Percentiles rank a stretch among this genome's conserved stretches.
phyloP scores from a whole-genome alignment of 2,329 filamentous ascomycete species.

The Colletotrichum sp. region DNA sequence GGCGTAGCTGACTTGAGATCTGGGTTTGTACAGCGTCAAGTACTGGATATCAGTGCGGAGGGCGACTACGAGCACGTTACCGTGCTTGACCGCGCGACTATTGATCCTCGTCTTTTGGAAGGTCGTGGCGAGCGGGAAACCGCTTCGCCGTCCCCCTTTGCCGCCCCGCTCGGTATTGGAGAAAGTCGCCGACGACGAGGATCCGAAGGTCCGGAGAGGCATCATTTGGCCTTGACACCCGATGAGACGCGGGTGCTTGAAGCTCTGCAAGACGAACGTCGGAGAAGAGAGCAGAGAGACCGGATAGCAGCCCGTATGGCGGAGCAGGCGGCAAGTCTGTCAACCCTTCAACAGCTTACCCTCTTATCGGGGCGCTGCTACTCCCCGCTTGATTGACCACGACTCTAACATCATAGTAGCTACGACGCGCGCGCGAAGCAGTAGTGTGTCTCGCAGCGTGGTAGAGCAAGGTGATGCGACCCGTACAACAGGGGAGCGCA shows the following conservation, averaged over 20 bases:
- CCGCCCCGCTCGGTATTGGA: constrained; percentile 39
- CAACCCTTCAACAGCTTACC: neutral
- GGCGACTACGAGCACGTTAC: constrained; percentile 61
- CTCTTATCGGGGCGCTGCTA: neutral
- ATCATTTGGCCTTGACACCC: constrained; percentile 52
- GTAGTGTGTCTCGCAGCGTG: constrained; percentile 28
- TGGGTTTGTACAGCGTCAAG: constrained; percentile 71
- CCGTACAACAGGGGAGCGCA: constrained; percentile 8
- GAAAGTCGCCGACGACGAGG: constrained; percentile 17
- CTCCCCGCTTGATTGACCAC: constrained; percentile 9
- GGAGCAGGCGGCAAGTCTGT: constrained; percentile 12
- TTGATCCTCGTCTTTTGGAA: constrained; percentile 59
- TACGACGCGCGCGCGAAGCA: constrained; percentile 38
- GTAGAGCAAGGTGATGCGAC: neutral
- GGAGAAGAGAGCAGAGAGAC: constrained; percentile 47
- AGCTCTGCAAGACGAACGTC: constrained; percentile 58
- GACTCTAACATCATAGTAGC: constrained; percentile 28
- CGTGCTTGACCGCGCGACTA: constrained; percentile 60
- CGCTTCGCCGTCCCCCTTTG: constrained; percentile 28
- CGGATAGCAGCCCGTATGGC: constrained; percentile 18
- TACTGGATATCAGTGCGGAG: constrained; percentile 67
- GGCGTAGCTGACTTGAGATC: constrained; percentile 76
- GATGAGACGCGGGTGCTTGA: constrained; percentile 64
- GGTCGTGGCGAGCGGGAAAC: constrained; percentile 49
- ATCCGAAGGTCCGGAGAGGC: constrained; percentile 7